Percentiles rank a stretch among this genome's conserved stretches.
These are phyloP conservation scores for Aspergillus clavatus DNA, from an alignment of 2,329 filamentous ascomycete species.

Conservation along the genomic window DNA sequence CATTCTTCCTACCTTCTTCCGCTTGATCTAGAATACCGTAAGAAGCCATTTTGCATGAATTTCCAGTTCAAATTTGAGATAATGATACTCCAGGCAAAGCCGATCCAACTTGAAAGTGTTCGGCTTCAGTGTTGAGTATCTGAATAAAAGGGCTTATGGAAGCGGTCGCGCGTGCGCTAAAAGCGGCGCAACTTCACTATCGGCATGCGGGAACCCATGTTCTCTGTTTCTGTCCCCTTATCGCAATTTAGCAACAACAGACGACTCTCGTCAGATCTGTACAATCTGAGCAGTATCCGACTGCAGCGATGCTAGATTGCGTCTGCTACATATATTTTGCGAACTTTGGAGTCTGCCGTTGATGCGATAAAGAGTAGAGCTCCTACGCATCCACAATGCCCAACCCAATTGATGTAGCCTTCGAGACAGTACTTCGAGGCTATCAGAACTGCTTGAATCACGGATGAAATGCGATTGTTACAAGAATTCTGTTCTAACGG, in stretches of 20 bases:
- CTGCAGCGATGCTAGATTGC: background rate
- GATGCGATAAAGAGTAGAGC: background rate
- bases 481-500: slow-evolving; percentile 11
- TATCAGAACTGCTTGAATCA: background rate
- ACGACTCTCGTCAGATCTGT: background rate
- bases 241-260: background rate
- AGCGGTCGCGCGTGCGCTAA: slow-evolving; percentile 17
- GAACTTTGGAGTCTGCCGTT: background rate
- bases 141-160: slow-evolving; percentile 11
- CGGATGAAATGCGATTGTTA: slow-evolving; percentile 25
- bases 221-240: background rate
- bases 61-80: background rate
- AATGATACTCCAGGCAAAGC: no score
- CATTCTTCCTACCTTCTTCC: slow-evolving; percentile 45
- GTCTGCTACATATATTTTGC: background rate
- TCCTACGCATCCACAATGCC: slow-evolving; percentile 10
- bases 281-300: background rate
- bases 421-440: background rate
- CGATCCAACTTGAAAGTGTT: background rate
- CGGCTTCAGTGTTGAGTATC: background rate
- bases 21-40: slow-evolving; percentile 68
- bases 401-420: slow-evolving; percentile 13
- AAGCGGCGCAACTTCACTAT: background rate
- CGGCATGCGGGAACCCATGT: background rate
- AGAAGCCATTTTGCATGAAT: slow-evolving; percentile 42